These are phyloP conservation scores for Fibroporia radiculosa DNA, from an alignment of 768 basidiomycete species.

Conservation along the genomic window DNA sequence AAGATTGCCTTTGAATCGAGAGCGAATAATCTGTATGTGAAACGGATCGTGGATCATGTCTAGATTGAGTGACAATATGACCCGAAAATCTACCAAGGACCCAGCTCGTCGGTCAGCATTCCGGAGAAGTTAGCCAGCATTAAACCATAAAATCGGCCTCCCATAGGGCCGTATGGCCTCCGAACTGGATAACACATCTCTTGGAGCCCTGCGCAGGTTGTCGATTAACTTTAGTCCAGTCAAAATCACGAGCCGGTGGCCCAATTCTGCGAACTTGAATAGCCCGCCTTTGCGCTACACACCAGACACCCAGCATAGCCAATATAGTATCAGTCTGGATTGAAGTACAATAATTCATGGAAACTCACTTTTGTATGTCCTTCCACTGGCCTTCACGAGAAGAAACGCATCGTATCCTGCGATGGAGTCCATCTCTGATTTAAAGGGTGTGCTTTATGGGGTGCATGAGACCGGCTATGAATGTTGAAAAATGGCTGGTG, in stretches of 20 bases:
- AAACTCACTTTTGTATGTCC: too few relatives aligned
- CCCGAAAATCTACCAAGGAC: constrained; percentile 21
- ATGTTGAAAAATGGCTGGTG: too few relatives aligned
- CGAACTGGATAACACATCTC: constrained; percentile 37
- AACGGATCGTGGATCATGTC: constrained; percentile 11
- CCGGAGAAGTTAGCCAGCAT: too few relatives aligned
- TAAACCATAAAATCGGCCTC: constrained; percentile 24
- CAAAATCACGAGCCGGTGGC: constrained; percentile 40
- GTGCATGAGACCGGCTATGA: too few relatives aligned
- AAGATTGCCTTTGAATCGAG: constrained; percentile 22
- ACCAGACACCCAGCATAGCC: neutral
- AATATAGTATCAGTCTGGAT: too few relatives aligned
- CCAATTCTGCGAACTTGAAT: constrained; percentile 37
- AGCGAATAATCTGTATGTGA: constrained; percentile 17
- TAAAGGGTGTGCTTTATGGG: too few relatives aligned
- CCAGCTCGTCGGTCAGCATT: neutral
- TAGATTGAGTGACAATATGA: constrained; percentile 27
- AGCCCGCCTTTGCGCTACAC: constrained; percentile 10
- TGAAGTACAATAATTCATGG: too few relatives aligned
- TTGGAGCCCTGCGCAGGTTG: constrained; percentile 41
- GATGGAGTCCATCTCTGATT: too few relatives aligned
- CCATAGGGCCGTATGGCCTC: constrained; percentile 29
- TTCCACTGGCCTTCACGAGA: too few relatives aligned
- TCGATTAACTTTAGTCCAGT: constrained; percentile 36
- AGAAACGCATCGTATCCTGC: too few relatives aligned